Conservation (phyloP, 2,329 filamentous ascomycete genomes). For the Drechslerella stenobrocha region DNA sequence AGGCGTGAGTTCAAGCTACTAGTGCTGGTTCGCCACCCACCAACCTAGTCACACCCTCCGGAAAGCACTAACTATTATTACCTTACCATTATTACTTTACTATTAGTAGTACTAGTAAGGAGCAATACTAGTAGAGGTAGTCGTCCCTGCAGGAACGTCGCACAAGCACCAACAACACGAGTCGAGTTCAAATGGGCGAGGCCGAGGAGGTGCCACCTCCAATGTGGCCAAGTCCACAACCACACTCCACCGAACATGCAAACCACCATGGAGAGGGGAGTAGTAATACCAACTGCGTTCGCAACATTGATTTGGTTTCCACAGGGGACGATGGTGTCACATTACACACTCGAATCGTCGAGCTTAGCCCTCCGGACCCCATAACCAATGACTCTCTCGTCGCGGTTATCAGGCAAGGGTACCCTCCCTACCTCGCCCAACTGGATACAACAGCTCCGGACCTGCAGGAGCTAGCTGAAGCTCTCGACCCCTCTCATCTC, state of each 20-base stretch:
- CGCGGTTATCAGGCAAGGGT: conserved; percentile 19
- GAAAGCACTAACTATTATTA: too few relatives aligned
- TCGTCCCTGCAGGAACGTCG: too few relatives aligned
- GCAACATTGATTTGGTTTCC: conserved; percentile 6
- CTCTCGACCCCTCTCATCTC: conserved; percentile 11
- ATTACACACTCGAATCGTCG: conserved; percentile 12
- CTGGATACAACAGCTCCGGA: conserved; percentile 9
- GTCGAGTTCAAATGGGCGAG: neutral
- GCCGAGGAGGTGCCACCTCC: neutral
- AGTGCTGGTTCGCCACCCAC: too few relatives aligned
- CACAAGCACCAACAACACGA: conserved; percentile 6
- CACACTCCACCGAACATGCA: too few relatives aligned
- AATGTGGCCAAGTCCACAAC: neutral
- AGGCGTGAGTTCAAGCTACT: too few relatives aligned
- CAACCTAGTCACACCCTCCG: too few relatives aligned
- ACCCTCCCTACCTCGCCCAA: conserved; percentile 21
- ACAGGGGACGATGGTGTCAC: conserved; percentile 3
- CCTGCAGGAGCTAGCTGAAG: conserved; percentile 15
- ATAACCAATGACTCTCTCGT: conserved; percentile 11
- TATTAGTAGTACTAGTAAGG: too few relatives aligned
- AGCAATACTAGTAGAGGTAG: too few relatives aligned
- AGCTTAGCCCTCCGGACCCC: conserved; percentile 11
- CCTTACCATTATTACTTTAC: too few relatives aligned
- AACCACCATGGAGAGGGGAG: too few relatives aligned
- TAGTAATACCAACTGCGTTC: neutral